These are phyloP conservation scores for Fusarium liriodendri DNA, from an alignment of 2,329 filamentous ascomycete genomes.

Conservation along the genomic window DNA sequence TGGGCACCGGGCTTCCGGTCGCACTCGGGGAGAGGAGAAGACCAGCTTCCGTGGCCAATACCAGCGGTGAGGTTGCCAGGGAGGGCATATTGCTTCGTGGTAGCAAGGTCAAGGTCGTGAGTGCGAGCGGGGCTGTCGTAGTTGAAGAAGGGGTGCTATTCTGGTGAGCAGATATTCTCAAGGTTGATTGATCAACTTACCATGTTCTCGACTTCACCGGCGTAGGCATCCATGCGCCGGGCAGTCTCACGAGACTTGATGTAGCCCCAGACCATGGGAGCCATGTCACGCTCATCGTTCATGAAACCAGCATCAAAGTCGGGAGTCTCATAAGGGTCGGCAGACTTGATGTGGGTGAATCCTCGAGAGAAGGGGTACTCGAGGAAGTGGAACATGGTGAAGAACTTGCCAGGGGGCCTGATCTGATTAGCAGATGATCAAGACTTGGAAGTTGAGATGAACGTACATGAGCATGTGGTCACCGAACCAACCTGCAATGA, in stretches of 20 bases:
- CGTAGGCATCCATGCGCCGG: conserved; percentile 80
- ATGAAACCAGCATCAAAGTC: conserved; percentile 88
- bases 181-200: conserved; percentile 37
- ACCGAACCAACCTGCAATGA: conserved; percentile 76
- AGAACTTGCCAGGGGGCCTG: conserved; percentile 82
- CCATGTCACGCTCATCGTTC: conserved; percentile 88
- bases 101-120: conserved; percentile 78
- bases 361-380: conserved; percentile 83
- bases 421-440: conserved; percentile 35
- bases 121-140: conserved; percentile 77
- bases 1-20: conserved; percentile 60
- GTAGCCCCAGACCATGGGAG: conserved; percentile 86
- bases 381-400: conserved; percentile 86
- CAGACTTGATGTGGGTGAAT: conserved; percentile 75
- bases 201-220: conserved; percentile 75
- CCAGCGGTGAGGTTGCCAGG: conserved; percentile 77
- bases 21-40: conserved; percentile 64
- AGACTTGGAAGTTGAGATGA: rapidly evolving
- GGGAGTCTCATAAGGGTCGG: conserved; percentile 78
- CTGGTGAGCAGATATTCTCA: background rate
- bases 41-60: conserved; percentile 81
- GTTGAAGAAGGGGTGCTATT: conserved; percentile 74
- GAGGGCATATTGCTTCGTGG: conserved; percentile 80
- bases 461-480: conserved; percentile 69
- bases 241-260: conserved; percentile 86